Evolutionary conservation across 2,329 filamentous ascomycete species (phyloP).

Genomic region (Penicillium sp.): DNA sequence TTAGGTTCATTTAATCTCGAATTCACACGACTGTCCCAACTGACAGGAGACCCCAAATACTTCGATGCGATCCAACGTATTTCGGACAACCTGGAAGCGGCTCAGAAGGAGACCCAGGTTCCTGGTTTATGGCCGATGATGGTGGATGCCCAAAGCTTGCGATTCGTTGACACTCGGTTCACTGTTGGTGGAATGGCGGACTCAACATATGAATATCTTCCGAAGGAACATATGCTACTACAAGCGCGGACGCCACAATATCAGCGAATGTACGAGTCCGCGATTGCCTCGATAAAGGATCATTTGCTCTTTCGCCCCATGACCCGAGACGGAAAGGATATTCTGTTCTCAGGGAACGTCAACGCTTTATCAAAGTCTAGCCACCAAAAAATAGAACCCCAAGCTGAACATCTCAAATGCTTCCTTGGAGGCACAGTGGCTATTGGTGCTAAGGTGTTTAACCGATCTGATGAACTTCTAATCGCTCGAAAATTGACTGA

Average conservation of each 20-base stretch:
- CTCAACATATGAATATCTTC: conserved; percentile 56
- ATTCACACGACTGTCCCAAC: conserved; percentile 84
- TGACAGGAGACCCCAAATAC: conserved; percentile 80
- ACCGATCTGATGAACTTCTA: conserved; percentile 57
- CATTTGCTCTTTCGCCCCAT: conserved; percentile 52
- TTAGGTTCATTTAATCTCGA: conserved; percentile 84
- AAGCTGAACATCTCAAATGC: conserved; percentile 64
- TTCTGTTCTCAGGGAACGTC: conserved; percentile 47
- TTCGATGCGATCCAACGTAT: conserved; percentile 89
- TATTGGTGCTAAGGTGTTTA: conserved; percentile 62
- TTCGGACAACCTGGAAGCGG: conserved; percentile 74
- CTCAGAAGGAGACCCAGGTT: conserved; percentile 72
- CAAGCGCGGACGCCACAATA: conserved; percentile 49
- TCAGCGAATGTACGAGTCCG: conserved; percentile 47
- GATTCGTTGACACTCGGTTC: conserved; percentile 41
- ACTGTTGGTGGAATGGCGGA: conserved; percentile 53
- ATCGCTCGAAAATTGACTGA: conserved; percentile 63
- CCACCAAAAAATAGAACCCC: conserved; percentile 30
- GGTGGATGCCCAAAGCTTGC: conserved; percentile 61
- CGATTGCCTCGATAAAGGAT: conserved; percentile 45
- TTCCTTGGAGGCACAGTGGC: conserved; percentile 67
- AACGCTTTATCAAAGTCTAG: conserved; percentile 25
- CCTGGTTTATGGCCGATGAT: conserved; percentile 80
- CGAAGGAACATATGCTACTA: conserved; percentile 54
- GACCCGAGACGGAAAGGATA: conserved; percentile 43